phyloP scores from a whole-genome alignment of 23 red algal genomes.

The Agarophyton chilense region DNA sequence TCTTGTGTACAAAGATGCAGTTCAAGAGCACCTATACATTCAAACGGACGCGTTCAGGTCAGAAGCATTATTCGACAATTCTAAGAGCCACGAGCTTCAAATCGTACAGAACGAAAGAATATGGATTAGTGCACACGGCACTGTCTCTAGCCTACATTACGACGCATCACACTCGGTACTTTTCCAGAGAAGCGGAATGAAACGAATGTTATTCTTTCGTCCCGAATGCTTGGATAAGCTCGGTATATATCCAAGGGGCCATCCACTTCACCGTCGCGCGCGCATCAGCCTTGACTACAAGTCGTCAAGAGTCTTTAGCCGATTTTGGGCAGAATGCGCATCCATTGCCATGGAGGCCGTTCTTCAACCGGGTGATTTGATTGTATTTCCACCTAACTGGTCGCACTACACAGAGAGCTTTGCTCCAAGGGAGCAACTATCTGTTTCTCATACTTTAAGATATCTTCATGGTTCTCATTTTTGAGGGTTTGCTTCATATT shows the following conservation, averaged over 20 bases:
- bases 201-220: conserved; percentile 76
- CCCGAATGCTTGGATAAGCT: conserved; percentile 31
- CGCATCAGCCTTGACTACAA: conserved; percentile 20
- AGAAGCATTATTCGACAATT: not conserved
- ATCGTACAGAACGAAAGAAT: conserved; percentile 59
- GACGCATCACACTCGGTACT: conserved; percentile 66
- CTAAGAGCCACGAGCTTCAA: not conserved
- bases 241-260: conserved; percentile 65
- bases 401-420: conserved; percentile 78
- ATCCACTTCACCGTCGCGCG: conserved; percentile 73
- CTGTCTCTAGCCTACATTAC: conserved; percentile 71
- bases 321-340: conserved; percentile 43
- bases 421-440: conserved; percentile 16
- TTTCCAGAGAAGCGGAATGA: conserved; percentile 45
- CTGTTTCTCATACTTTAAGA: conserved; percentile 59
- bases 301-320: not conserved
- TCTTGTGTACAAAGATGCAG: conserved; percentile 12
- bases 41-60: conserved; percentile 27
- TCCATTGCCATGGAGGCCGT: conserved; percentile 31
- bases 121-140: conserved; percentile 69
- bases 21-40: conserved; percentile 40
- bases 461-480: not conserved
- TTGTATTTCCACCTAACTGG: conserved; percentile 74
- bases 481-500: no score
- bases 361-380: conserved; percentile 40